Conservation (phyloP, 805 yeast genomes). For the Saturnispora besseyi region DNA sequence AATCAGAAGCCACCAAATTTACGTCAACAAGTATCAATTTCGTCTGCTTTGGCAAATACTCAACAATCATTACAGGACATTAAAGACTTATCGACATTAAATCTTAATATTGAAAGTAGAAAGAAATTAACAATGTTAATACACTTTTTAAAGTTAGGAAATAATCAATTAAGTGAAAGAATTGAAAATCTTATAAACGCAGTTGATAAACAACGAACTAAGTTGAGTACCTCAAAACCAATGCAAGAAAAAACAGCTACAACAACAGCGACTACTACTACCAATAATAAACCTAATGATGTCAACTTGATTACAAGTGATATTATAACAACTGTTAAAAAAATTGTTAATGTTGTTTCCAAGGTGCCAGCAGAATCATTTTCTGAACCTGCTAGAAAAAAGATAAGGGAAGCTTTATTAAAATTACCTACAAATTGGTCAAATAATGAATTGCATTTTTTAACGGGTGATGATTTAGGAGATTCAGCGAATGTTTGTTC, state of each 20-base stretch:
- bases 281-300: neutral
- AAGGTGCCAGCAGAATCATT: constrained; percentile 70
- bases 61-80: constrained; percentile 27
- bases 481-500: neutral
- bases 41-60: constrained; percentile 24
- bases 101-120: constrained; percentile 52
- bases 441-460: constrained; percentile 12
- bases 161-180: constrained; percentile 60
- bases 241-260: constrained; percentile 1
- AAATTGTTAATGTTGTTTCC: constrained; percentile 77
- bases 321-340: constrained; percentile 80
- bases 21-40: constrained; percentile 24
- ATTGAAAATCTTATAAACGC: constrained; percentile 41
- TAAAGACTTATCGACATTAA: constrained; percentile 27
- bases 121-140: constrained; percentile 70
- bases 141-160: constrained; percentile 73
- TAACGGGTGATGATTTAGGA: constrained; percentile 6
- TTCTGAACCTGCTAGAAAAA: constrained; percentile 70
- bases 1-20: constrained; percentile 9
- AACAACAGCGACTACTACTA: neutral
- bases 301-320: constrained; percentile 34
- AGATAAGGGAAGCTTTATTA: constrained; percentile 71
- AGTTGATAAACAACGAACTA: constrained; percentile 22
- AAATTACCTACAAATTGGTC: constrained; percentile 73
- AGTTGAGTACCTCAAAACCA: constrained; percentile 6